Evolutionary conservation across 305 asterid species (phyloP).

Genomic region (Caryopteris hybrid): DNA sequence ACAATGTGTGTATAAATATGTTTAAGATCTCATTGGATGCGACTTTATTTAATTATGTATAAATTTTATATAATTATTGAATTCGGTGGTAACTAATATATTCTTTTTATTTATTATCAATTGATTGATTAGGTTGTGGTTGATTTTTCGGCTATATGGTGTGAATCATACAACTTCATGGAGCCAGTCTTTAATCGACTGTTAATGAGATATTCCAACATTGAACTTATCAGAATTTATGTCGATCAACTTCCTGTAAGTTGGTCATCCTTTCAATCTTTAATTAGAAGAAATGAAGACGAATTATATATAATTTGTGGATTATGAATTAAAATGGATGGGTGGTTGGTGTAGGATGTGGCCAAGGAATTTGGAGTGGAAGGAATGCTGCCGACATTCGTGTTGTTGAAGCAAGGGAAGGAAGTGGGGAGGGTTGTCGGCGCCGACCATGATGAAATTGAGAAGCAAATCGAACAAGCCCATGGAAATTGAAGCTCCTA

Average conservation of each 20-base stretch:
- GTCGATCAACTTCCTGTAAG: conserved; percentile 72
- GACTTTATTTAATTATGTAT: too few relatives aligned
- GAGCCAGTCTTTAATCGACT: conserved; percentile 52
- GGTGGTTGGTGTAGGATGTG: conserved; percentile 42
- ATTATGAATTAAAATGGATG: too few relatives aligned
- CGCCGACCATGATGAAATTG: conserved; percentile 70
- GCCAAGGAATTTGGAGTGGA: conserved; percentile 56
- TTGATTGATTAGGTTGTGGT: conserved; percentile 52
- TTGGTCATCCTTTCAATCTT: too few relatives aligned
- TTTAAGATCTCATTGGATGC: too few relatives aligned
- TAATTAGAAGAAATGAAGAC: too few relatives aligned
- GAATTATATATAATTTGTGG: too few relatives aligned
- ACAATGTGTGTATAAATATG: too few relatives aligned
- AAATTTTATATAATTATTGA: too few relatives aligned
- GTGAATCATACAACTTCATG: conserved; percentile 79
- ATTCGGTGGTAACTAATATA: too few relatives aligned
- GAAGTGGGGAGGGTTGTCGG: conserved; percentile 73
- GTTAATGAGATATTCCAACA: conserved; percentile 50
- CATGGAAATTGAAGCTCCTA: conserved; percentile 81
- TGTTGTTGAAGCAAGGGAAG: conserved; percentile 83
- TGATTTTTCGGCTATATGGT: conserved; percentile 85
- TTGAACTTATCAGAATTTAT: conserved; percentile 71
- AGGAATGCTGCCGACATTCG: conserved; percentile 88
- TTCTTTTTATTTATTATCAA: too few relatives aligned
- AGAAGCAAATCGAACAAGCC: conserved; percentile 52